These are phyloP conservation scores for Iodosphaeria phyllophila DNA, from an alignment of 2,329 filamentous ascomycete genomes.

Conservation along the genomic window DNA sequence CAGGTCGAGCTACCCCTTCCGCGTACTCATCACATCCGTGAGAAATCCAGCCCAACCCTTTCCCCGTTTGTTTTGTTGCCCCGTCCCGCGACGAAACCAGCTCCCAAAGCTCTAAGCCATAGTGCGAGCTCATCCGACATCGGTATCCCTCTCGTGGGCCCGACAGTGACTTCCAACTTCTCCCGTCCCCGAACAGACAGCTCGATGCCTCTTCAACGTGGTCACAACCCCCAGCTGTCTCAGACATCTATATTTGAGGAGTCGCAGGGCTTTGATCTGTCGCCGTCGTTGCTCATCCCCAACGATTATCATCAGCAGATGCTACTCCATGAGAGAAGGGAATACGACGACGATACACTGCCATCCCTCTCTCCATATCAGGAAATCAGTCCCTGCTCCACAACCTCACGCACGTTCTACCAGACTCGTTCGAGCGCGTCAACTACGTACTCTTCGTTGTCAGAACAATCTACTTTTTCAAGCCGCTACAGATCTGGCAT, in stretches of 20 bases:
- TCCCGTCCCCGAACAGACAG: slow-evolving; percentile 26
- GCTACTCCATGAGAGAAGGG: slow-evolving; percentile 18
- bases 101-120: too few species aligned
- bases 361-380: slow-evolving; percentile 8
- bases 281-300: slow-evolving; percentile 43
- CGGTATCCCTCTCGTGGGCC: slow-evolving; percentile 16
- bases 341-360: slow-evolving; percentile 14
- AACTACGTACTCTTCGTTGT: slow-evolving; percentile 30
- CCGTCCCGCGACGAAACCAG: slow-evolving; percentile 27
- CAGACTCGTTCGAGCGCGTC: slow-evolving; percentile 33
- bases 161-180: slow-evolving; percentile 27
- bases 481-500: slow-evolving; percentile 33
- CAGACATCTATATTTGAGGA: slow-evolving; percentile 36
- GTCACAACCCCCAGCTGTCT: slow-evolving; percentile 24
- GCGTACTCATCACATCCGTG: too few species aligned
- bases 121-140: slow-evolving; percentile 28
- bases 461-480: slow-evolving; percentile 22
- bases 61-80: slow-evolving; percentile 12
- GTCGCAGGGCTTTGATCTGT: slow-evolving; percentile 37
- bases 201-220: slow-evolving; percentile 10
- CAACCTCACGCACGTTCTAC: slow-evolving; percentile 14
- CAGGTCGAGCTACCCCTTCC: slow-evolving; percentile 2
- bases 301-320: slow-evolving; percentile 38
- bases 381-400: slow-evolving; percentile 18
- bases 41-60: not conserved